A percentile compares a stretch with the other conserved stretches of the same genome.
phyloP scores from a whole-genome alignment of 805 yeast genomes.

The Saturnispora mendoncae region DNA sequence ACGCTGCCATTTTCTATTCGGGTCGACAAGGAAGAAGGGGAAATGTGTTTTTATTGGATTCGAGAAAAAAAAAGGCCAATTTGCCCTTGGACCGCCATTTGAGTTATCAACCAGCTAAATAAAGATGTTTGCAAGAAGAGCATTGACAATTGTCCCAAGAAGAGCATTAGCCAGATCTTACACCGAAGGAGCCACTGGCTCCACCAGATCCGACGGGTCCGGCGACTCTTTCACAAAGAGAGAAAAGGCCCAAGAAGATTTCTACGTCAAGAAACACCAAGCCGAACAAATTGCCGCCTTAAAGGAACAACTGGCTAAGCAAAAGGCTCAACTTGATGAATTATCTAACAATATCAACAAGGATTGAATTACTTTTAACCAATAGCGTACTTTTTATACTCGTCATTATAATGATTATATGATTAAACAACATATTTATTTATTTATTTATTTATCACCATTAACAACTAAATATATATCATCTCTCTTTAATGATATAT shows the following conservation, averaged over 20 bases:
- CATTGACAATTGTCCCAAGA: constrained; percentile 26
- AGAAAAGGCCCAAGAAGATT: constrained; percentile 87
- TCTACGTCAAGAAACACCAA: constrained; percentile 80
- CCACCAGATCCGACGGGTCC: constrained; percentile 44
- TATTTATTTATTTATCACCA: neutral
- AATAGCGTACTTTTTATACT: neutral
- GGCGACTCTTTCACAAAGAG: constrained; percentile 69
- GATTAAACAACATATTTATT: constrained; percentile 1
- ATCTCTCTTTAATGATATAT: no score
- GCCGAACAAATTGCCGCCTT: constrained; percentile 74
- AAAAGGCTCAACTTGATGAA: constrained; percentile 48
- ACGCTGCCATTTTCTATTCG: constrained; percentile 4
- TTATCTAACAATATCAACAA: constrained; percentile 41
- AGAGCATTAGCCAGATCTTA: constrained; percentile 29
- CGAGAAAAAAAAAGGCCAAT: neutral
- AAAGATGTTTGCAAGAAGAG: constrained; percentile 33
- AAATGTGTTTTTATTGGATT: neutral
- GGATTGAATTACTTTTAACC: constrained; percentile 12
- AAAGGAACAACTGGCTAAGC: constrained; percentile 69
- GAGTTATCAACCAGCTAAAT: neutral
- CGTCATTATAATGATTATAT: neutral
- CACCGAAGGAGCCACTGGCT: constrained; percentile 55
- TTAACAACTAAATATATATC: neutral
- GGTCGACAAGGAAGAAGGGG: no score
- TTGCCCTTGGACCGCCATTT: neutral